Base-by-base conservation (phyloP, 2,329 filamentous ascomycete species). In the Exophiala xenobiotica region DNA sequence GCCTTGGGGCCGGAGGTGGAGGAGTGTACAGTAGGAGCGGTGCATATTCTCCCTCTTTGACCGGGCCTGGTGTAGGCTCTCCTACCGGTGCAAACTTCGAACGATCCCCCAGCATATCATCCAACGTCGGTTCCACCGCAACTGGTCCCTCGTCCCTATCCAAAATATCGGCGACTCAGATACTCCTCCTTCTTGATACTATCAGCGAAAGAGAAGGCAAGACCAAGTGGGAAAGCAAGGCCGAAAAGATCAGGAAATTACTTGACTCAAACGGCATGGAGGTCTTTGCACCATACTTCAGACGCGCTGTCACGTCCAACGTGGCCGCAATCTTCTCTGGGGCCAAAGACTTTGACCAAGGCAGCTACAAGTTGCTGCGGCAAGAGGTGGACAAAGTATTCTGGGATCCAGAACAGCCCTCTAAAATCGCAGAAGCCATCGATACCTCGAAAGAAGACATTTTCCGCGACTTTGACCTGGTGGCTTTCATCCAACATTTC, bases 201-300 rank as follows among this genome's bases (percentile, higher is more conserved):
- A 87, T 97, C 68, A 96, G 93, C 71, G 90, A 96, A 75, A 92
- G 95, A 70, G 90, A 90, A 74, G 90, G 88, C 67, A 83, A 86
- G 67, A 82, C 82, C 66, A 96, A 95, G 88, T 96, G 89, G 87
- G 90, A 95, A 70, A 79, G 85, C 61, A 91, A 96, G 74, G 86
- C 85, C 67, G 89, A 95, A 65, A 91, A 95, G 76, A 86, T 99
- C 65, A 85, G 85, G 71, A 95, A 95, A 82, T 85, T 97, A 70
- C 87, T 97, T 75, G 86, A 96, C 82, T 91, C 92, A 66, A 86
- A 95, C 90, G 91, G 91, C 68, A 99, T 99, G 92, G 95, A 99
- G 79, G 90, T 96, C 68, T 96, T 91, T 70, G 85, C 89, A 55
- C 95, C 91, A 77, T 96, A 93, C 72, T 95, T 99, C 73, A 86